Evolutionary conservation across 352 stramenopile species (phyloP).

Genomic region (Globisporangium acanthophoron): DNA sequence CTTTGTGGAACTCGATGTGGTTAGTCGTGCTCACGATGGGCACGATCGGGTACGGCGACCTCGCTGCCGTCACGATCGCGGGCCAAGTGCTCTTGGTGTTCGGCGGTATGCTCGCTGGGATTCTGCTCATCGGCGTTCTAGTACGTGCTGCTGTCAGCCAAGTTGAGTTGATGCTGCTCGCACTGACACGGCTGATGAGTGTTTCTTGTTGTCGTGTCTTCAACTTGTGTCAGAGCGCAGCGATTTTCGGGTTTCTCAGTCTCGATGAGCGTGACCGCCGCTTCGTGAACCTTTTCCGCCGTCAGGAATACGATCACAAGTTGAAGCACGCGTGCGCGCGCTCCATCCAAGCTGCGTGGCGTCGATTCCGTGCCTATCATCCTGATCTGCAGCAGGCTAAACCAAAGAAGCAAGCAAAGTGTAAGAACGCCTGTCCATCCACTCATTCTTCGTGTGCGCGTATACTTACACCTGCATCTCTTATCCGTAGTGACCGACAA

Average conservation of each 20-base stretch:
- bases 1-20: conserved; percentile 57
- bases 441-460: neutral
- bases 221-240: conserved; percentile 35
- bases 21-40: conserved; percentile 72
- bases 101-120: conserved; percentile 62
- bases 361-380: conserved; percentile 15
- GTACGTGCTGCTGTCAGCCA: conserved; percentile 20
- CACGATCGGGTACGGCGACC: conserved; percentile 71
- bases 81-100: conserved; percentile 58
- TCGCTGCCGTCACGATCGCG: conserved; percentile 40
- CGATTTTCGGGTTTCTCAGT: conserved; percentile 51
- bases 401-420: conserved; percentile 11
- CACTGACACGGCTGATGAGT: neutral
- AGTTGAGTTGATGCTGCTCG: too few relatives aligned
- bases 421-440: conserved; percentile 13
- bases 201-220: neutral
- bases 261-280: conserved; percentile 53
- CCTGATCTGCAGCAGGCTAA: neutral
- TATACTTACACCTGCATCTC: neutral
- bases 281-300: conserved; percentile 46
- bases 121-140: conserved; percentile 63
- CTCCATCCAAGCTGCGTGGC: conserved; percentile 65
- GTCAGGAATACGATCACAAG: conserved; percentile 33
- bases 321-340: conserved; percentile 42
- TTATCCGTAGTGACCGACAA: conserved; percentile 16